phyloP scores from a whole-genome alignment of 2,329 filamentous ascomycete genomes.

The Penicillium freii region DNA sequence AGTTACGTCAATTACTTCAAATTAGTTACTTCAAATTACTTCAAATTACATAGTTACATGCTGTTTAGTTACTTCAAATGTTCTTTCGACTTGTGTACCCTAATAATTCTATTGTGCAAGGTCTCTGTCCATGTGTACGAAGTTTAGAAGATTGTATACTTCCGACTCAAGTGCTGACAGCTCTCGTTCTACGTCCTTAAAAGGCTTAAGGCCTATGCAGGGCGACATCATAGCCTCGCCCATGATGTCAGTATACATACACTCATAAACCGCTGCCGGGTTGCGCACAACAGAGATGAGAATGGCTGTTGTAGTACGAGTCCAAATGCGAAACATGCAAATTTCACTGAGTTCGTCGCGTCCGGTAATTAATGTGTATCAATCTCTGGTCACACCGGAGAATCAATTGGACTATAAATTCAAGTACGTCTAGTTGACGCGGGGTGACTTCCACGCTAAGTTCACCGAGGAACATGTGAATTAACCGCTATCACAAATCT shows the following conservation, averaged over 20 bases:
- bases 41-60: background rate
- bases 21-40: background rate
- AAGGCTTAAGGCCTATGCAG: background rate
- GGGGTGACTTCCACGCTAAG: background rate
- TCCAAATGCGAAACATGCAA: background rate
- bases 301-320: background rate
- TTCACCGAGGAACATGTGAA: background rate
- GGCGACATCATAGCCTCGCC: background rate
- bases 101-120: background rate
- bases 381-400: background rate
- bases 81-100: background rate
- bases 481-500: background rate
- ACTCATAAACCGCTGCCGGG: background rate
- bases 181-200: background rate
- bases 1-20: background rate
- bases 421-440: background rate
- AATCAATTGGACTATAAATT: background rate
- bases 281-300: background rate
- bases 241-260: background rate
- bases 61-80: too few relatives aligned
- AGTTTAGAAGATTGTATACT: background rate
- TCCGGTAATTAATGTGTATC: background rate
- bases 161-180: background rate
- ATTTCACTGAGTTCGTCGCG: background rate
- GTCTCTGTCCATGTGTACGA: background rate